Percentiles rank a stretch among this genome's conserved stretches.
Evolutionary conservation across 768 basidiomycete species (phyloP).

Genomic region (Naematelia aurantialba): DNA sequence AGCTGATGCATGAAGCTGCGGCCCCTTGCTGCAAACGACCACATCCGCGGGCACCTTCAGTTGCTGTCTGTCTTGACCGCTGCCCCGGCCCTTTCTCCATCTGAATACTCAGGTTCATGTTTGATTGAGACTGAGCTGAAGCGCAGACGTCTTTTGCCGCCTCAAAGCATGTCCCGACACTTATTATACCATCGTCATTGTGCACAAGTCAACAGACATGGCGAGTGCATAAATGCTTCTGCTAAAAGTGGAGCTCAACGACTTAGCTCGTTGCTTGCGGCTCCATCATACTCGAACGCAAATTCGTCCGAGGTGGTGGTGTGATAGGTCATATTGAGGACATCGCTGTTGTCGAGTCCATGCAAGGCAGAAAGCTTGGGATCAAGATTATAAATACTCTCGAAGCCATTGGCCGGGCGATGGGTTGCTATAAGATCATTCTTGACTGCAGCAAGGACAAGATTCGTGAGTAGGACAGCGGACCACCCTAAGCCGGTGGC

Average conservation of each 20-base stretch:
- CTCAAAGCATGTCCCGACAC: constrained; percentile 52
- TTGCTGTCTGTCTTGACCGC: constrained; percentile 71
- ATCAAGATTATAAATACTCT: constrained; percentile 80
- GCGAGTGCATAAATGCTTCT: constrained; percentile 9
- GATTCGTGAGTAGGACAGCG: constrained; percentile 87
- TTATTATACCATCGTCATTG: constrained; percentile 81
- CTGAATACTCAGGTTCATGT: constrained; percentile 69
- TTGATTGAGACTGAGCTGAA: constrained; percentile 1
- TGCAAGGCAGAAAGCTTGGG: constrained; percentile 91
- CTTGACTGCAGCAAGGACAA: constrained; percentile 88
- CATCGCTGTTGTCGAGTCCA: constrained; percentile 80
- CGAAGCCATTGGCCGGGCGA: constrained; percentile 70
- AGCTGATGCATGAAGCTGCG: constrained; percentile 62
- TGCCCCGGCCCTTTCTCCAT: constrained; percentile 63
- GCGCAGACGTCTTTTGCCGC: constrained; percentile 29
- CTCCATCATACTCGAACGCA: constrained; percentile 82
- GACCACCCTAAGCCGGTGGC: too few relatives aligned
- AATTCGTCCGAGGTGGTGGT: constrained; percentile 83
- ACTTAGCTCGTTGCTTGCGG: constrained; percentile 72
- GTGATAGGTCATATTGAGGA: constrained; percentile 95
- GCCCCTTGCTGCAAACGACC: constrained; percentile 80
- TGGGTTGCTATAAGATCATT: constrained; percentile 92
- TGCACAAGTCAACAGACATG: constrained; percentile 65
- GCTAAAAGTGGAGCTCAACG: not conserved
- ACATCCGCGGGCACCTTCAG: constrained; percentile 73